Conservation (phyloP, 768 basidiomycete species). For the Zangia roseola region DNA sequence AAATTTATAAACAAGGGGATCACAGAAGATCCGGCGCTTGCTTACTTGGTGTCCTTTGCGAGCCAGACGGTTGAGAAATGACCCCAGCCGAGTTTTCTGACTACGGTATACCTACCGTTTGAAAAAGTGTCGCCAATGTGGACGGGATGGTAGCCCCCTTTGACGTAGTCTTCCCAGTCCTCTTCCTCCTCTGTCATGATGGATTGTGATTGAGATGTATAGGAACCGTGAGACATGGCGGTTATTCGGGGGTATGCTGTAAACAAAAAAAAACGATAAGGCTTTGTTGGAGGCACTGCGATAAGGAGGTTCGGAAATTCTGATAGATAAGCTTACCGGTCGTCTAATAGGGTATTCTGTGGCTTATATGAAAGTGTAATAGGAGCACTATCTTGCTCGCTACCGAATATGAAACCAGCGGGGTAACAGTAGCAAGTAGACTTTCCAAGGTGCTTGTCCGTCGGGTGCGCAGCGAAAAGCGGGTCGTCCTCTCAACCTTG, state of each 20-base stretch:
- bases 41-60: conserved; percentile 77
- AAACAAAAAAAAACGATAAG: conserved; percentile 34
- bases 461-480: conserved; percentile 10
- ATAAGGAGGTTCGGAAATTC: conserved; percentile 28
- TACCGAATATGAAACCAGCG: background rate
- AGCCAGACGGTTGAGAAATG: conserved; percentile 96
- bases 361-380: background rate
- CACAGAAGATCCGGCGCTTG: conserved; percentile 12
- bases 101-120: conserved; percentile 83
- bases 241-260: conserved; percentile 35
- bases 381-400: background rate
- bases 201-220: conserved; percentile 70
- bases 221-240: conserved; percentile 69
- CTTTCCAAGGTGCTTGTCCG: conserved; percentile 2
- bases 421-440: background rate
- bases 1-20: background rate
- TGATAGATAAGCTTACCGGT: conserved; percentile 32
- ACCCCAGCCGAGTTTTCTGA: conserved; percentile 94
- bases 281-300: conserved; percentile 20
- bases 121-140: conserved; percentile 92
- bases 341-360: conserved; percentile 29
- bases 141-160: conserved; percentile 88
- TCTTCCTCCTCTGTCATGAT: conserved; percentile 91
- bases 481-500: background rate
- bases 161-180: conserved; percentile 87